Conservation (phyloP, 2,329 filamentous ascomycete species). For the Fusarium gaditjirri region DNA sequence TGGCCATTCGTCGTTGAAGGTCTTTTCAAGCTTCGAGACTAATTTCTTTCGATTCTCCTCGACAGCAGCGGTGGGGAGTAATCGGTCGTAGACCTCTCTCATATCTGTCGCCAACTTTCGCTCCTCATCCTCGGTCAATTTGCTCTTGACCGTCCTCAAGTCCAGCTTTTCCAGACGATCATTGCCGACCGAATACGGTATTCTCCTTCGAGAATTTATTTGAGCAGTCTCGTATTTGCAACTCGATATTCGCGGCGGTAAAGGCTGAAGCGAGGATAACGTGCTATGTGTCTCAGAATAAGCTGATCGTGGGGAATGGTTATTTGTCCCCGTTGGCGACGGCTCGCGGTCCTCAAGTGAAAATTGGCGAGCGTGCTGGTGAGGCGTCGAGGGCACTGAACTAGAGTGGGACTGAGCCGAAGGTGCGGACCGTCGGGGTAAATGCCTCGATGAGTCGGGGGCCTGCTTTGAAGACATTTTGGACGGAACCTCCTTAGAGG, state of each 20-base stretch:
- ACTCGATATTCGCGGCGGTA: constrained; percentile 67
- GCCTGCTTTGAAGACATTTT: constrained; percentile 63
- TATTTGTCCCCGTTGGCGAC: constrained; percentile 80
- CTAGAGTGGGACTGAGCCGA: constrained; percentile 70
- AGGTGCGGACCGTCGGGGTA: constrained; percentile 45
- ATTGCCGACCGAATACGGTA: constrained; percentile 91
- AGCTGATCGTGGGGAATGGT: constrained; percentile 88
- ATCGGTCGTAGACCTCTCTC: constrained; percentile 82
- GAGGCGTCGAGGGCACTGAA: constrained; percentile 92
- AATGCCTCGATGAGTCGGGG: constrained; percentile 47
- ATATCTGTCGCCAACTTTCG: constrained; percentile 82
- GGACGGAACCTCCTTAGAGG: constrained; percentile 62
- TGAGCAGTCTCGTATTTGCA: constrained; percentile 93
- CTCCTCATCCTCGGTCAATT: constrained; percentile 78
- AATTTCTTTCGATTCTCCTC: constrained; percentile 79
- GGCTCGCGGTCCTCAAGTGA: constrained; percentile 81
- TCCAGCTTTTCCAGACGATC: constrained; percentile 79
- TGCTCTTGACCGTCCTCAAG: constrained; percentile 76
- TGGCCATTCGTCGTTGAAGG: constrained; percentile 93
- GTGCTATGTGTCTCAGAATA: constrained; percentile 88
- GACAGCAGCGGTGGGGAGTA: constrained; percentile 84
- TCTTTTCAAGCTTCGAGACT: constrained; percentile 85
- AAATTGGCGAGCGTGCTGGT: constrained; percentile 86
- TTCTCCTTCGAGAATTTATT: constrained; percentile 82
- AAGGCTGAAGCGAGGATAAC: constrained; percentile 73